These are phyloP conservation scores for Penicillium odoratum DNA, from an alignment of 495 filamentous ascomycete species.

Conservation along the genomic window DNA sequence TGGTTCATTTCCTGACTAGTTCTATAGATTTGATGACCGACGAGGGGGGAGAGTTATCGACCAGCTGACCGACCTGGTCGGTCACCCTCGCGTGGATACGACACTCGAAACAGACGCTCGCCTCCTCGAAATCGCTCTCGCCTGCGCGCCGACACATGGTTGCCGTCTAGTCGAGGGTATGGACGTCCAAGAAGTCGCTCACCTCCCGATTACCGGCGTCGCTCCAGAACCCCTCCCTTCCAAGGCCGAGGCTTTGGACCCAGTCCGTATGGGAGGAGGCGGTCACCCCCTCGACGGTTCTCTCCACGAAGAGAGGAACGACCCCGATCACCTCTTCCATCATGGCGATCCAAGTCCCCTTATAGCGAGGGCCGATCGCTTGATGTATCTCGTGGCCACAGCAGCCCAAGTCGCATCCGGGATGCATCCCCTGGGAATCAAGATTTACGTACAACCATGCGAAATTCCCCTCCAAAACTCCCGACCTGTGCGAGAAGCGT, in stretches of 20 bases:
- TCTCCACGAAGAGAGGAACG: conserved; percentile 47
- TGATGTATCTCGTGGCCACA: conserved; percentile 34
- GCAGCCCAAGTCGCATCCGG: conserved; percentile 34
- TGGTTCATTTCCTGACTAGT: neutral
- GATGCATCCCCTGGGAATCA: conserved; percentile 35
- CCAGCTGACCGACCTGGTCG: conserved; percentile 41
- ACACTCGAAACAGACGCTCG: conserved; percentile 40
- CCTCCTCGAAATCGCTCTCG: conserved; percentile 45
- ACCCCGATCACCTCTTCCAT: conserved; percentile 40
- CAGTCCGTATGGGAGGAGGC: conserved; percentile 35
- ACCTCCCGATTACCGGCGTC: conserved; percentile 41
- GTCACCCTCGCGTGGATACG: conserved; percentile 40
- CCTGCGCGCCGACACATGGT: conserved; percentile 49
- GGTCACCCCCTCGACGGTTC: conserved; percentile 41
- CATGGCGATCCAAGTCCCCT: conserved; percentile 49
- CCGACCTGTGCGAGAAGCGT: conserved; percentile 23
- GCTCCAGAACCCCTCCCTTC: conserved; percentile 48
- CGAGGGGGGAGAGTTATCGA: conserved; percentile 55
- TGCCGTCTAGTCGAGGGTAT: conserved; percentile 39
- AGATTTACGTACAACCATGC: conserved; percentile 26
- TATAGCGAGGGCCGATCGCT: conserved; percentile 35
- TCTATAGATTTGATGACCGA: conserved; percentile 53
- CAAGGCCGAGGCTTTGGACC: conserved; percentile 38
- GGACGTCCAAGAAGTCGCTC: conserved; percentile 47
- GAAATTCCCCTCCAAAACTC: conserved; percentile 19